phyloP scores from a whole-genome alignment of 2,329 filamentous ascomycete genomes.

The Pyrenochaeta sp. region DNA sequence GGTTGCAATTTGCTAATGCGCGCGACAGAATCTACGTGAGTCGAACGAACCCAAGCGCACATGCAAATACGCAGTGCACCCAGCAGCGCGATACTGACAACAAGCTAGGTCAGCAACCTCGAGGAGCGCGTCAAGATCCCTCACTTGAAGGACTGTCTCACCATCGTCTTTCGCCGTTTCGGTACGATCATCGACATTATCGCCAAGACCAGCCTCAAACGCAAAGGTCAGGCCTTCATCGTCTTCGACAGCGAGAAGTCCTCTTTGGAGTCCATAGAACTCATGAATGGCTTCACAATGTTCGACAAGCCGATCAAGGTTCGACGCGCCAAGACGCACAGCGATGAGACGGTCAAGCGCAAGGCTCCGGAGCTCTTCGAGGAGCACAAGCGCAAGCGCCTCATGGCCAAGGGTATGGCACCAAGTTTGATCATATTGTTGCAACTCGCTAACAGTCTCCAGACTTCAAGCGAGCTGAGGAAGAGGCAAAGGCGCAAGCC shows the following conservation, averaged over 20 bases:
- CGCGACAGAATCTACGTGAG: constrained; percentile 46
- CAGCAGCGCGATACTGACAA: constrained; percentile 27
- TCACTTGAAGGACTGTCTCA: constrained; percentile 74
- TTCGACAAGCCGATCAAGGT: constrained; percentile 91
- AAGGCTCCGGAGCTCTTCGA: constrained; percentile 86
- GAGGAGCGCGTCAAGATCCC: constrained; percentile 91
- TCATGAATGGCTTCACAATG: constrained; percentile 89
- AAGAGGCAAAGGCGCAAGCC: constrained; percentile 79
- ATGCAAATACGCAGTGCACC: constrained; percentile 31
- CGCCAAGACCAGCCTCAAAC: constrained; percentile 87
- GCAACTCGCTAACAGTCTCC: constrained; percentile 14
- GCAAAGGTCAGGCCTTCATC: constrained; percentile 94
- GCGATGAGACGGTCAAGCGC: constrained; percentile 83
- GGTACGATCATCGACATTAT: constrained; percentile 85
- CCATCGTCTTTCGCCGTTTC: constrained; percentile 85
- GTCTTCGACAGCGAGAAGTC: constrained; percentile 85
- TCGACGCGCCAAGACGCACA: constrained; percentile 80
- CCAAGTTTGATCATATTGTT: not conserved
- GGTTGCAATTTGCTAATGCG: constrained; percentile 34
- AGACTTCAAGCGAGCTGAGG: constrained; percentile 82
- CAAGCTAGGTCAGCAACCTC: constrained; percentile 75
- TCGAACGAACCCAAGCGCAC: constrained; percentile 18
- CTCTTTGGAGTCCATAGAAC: constrained; percentile 83
- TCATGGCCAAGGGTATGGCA: constrained; percentile 86
- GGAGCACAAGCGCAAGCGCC: constrained; percentile 79